A percentile compares a stretch with the other conserved stretches of the same genome.
phyloP scores from a whole-genome alignment of 2,329 filamentous ascomycete species.

The Zelopaecilomyces penicillatus region DNA sequence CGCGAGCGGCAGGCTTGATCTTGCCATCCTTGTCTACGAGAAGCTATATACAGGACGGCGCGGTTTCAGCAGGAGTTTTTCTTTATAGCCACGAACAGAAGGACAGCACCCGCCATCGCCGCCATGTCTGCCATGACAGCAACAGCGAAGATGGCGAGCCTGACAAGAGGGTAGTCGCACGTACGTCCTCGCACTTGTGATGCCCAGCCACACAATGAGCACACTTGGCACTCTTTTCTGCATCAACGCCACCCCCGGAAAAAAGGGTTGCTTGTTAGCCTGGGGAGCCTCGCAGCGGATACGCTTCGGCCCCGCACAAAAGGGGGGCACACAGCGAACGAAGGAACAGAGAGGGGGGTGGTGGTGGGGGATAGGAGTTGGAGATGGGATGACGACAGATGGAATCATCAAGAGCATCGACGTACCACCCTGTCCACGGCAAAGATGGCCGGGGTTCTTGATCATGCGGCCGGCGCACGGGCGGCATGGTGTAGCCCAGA shows the following conservation, averaged over 20 bases:
- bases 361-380: too few relatives aligned
- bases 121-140: too few relatives aligned
- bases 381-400: too few relatives aligned
- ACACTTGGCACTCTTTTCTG: constrained; percentile 11
- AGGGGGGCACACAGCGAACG: background rate
- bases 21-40: constrained; percentile 11
- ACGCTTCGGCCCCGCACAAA: background rate
- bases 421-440: constrained; percentile 10
- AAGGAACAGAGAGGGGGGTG: too few relatives aligned
- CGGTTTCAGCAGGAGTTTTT: constrained; percentile 7
- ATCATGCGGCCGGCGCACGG: constrained; percentile 10
- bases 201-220: constrained; percentile 10
- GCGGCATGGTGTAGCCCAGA: constrained; percentile 10
- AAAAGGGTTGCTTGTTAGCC: constrained; percentile 3
- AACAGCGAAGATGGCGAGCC: background rate
- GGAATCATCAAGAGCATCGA: too few relatives aligned
- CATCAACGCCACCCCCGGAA: background rate
- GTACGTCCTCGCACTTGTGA: constrained; percentile 10
- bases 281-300: background rate
- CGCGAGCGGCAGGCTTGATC: constrained; percentile 10
- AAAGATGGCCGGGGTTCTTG: constrained; percentile 9
- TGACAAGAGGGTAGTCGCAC: constrained; percentile 4
- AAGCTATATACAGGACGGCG: constrained; percentile 8
- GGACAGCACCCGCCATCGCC: too few relatives aligned
- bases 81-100: background rate